Evolutionary conservation across 1,139 yeast genomes (phyloP), one percentile per base, ranked within the genome.

Genomic region (Taphrina pruni): DNA sequence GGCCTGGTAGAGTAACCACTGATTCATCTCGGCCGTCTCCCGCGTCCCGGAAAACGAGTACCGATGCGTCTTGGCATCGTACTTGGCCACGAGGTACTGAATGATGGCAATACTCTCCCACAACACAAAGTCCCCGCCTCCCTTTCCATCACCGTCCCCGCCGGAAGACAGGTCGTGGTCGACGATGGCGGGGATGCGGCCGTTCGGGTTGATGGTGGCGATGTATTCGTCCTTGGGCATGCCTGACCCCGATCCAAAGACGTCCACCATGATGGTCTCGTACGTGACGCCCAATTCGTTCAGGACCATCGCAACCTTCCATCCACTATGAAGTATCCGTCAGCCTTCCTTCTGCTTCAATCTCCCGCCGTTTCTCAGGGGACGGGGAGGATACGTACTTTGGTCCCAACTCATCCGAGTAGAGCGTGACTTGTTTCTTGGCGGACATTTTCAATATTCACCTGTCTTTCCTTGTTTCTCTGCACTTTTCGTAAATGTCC

Each of bases 241-340:
- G 20, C 50, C 50, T 35, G 32, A 21, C n/a, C 54, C 54, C 7
- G 14, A 9, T 17, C 50, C 48, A 20, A 56, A 56, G 43, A 58
- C 51, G 62, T 58, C 62, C 43, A 58, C 54, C 51, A 58, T 21
- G 54, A 58, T 32, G 17, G 62, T 58, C 9, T 45, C 43, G 54
- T 58, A 58, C 26, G 62, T 9, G 21, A 58, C 7, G n/a, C 54
- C 52, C 43, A 58, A n/a, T 17, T 43, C 62, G 43, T 45, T 58
- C 21, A 58, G 54, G 1, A 58, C 62, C 54, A 58, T 58, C 0
- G 62, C 62, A 2, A 58, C 62, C 20, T 58, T 58, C 62, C 62
- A 58, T 8, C 54, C 62, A 58, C 58, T 54, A 50, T 32, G n/a
- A 11, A 17, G 6, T 20, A 6, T 9, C 20, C 48, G 48, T 45